Percentiles rank a stretch among this genome's conserved stretches.
phyloP scores from a whole-genome alignment of 2,329 filamentous ascomycete species.

The Sclerotiophoma versabilis region DNA sequence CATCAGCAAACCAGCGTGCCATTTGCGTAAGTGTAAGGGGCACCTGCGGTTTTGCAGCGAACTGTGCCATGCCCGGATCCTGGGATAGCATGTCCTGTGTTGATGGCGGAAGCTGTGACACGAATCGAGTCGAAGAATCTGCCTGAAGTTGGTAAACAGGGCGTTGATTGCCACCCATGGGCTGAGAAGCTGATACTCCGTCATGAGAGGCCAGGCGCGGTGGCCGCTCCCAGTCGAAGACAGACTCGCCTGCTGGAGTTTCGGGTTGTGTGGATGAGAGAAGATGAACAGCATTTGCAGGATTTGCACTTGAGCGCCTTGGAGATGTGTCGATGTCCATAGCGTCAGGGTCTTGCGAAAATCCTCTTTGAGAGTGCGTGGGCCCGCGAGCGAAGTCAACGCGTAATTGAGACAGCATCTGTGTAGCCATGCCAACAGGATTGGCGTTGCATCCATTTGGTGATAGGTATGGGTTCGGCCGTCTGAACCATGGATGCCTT shows the following conservation, averaged over 20 bases:
- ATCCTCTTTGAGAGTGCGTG: slow-evolving; percentile 56
- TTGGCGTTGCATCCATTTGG: slow-evolving; percentile 77
- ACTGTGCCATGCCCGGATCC: slow-evolving; percentile 85
- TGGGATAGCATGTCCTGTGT: slow-evolving; percentile 72
- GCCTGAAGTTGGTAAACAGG: slow-evolving; percentile 25
- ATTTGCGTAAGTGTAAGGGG: slow-evolving; percentile 87
- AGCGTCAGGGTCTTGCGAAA: slow-evolving; percentile 56
- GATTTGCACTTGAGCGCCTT: slow-evolving; percentile 38
- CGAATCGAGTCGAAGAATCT: slow-evolving; percentile 25
- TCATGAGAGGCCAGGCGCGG: slow-evolving; percentile 53
- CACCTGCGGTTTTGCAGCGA: slow-evolving; percentile 78
- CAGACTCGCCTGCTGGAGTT: slow-evolving; percentile 72
- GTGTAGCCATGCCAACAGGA: slow-evolving; percentile 84
- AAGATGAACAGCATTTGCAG: slow-evolving; percentile 49
- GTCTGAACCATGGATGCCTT: slow-evolving; percentile 93
- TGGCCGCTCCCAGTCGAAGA: slow-evolving; percentile 90
- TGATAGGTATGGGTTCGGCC: slow-evolving; percentile 78
- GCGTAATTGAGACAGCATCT: slow-evolving; percentile 89
- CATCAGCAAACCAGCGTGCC: slow-evolving; percentile 86
- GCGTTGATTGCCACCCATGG: slow-evolving; percentile 46
- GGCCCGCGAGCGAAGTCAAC: slow-evolving; percentile 83
- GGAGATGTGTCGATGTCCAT: slow-evolving; percentile 73
- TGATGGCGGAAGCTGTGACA: slow-evolving; percentile 45
- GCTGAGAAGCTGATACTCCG: slow-evolving; percentile 46
- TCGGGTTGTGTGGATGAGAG: slow-evolving; percentile 89